Evolutionary conservation across 805 yeast species (phyloP), one percentile per base, ranked within the genome.

Genomic region (Hanseniaspora lindneri): DNA sequence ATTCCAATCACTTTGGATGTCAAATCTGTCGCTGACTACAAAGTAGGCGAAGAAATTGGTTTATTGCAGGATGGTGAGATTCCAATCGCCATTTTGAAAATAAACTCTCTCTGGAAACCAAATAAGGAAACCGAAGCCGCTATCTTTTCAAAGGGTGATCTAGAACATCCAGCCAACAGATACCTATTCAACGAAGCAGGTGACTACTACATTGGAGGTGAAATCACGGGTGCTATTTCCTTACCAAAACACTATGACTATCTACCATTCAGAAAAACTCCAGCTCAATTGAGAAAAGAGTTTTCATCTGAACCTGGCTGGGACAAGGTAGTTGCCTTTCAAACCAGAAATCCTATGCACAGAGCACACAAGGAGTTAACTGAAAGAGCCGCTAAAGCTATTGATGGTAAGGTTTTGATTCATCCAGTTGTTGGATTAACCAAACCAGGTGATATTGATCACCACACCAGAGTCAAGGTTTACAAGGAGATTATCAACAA

Each of bases 291-390:
- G 59, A 79, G 97, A 67, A 67, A 79, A 21, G 95, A 88, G 69
- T 89, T 89, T 61, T 65, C 69, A 53, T 75, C 76, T 58, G 79
- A 82, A 63, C 81, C 84, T 55, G 41, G 41, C 5, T 88, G 96
- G 96, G 74, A 77, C 59, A 73, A 78, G 59, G 83, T 88, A 49
- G 97, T 88, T 41, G 97, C 97, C 29, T 88, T 88, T 80, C 97
- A 88, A 71, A 88, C 97, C 37, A 78, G 97, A 71, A 88, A 88
- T 71, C 97, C 97, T 56, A 89, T 88, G 96, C 97, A 88, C 67
- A 79, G 97, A 65, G 97, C 97, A 29, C 97, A 88, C 67, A 77
- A 96, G 65, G 97, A 88, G 66, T 72, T 88, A 60, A 88, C 97
- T 14, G 94, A 88, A 41, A 77, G 96, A 59, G 97, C 96, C 32